Conservation (phyloP, 225 moss, liverwort and hornwort genomes). For the Physcomitrellopsis africana region DNA sequence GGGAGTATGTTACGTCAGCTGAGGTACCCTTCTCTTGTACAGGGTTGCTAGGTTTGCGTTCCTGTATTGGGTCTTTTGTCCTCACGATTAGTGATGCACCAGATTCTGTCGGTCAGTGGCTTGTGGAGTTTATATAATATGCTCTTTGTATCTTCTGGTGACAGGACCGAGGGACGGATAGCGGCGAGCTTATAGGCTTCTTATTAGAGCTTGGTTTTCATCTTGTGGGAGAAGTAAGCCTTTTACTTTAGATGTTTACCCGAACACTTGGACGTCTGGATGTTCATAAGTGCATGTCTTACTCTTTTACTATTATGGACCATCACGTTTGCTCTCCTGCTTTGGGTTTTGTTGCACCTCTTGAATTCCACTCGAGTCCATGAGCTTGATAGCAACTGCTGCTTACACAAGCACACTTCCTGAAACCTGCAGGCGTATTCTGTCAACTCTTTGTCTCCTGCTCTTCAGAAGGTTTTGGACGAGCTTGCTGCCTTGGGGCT, state of each 20-base stretch:
- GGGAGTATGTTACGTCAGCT: constrained; percentile 84
- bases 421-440: constrained; percentile 62
- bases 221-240: constrained; percentile 77
- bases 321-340: constrained; percentile 6
- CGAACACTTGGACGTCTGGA: background rate
- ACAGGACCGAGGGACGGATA: constrained; percentile 88
- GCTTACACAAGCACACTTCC: constrained; percentile 25
- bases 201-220: constrained; percentile 92
- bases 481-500: constrained; percentile 81
- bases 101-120: constrained; percentile 1
- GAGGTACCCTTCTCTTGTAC: constrained; percentile 52
- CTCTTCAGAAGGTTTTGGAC: constrained; percentile 74
- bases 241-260: constrained; percentile 1
- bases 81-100: constrained; percentile 12
- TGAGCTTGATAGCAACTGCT: background rate
- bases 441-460: constrained; percentile 64
- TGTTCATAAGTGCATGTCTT: background rate
- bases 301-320: background rate
- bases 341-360: constrained; percentile 2
- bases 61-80: background rate
- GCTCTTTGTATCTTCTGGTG: constrained; percentile 11
- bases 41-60: constrained; percentile 5
- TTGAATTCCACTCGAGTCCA: constrained; percentile 11
- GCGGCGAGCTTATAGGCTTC: constrained; percentile 87
- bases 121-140: background rate